Evolutionary conservation across 352 stramenopile species (phyloP).

Genomic region (Phytophthora agathidicida): DNA sequence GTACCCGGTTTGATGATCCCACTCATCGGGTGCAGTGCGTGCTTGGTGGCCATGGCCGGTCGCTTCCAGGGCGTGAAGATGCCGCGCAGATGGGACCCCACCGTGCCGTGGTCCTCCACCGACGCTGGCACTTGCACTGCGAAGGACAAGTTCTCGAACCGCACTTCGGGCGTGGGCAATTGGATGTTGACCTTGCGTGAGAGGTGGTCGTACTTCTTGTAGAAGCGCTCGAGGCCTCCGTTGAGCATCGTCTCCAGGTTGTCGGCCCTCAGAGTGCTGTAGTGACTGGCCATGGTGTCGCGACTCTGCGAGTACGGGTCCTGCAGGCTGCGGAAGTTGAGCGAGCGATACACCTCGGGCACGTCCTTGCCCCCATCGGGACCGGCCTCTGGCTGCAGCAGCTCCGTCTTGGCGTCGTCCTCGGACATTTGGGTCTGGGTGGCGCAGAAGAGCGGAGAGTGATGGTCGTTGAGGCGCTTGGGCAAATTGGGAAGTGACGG

Average conservation of each 20-base stretch:
- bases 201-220: constrained; percentile 76
- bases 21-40: constrained; percentile 68
- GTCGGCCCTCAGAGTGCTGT: constrained; percentile 63
- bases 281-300: constrained; percentile 48
- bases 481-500: too few relatives aligned
- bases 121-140: constrained; percentile 49
- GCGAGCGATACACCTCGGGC: constrained; percentile 60
- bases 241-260: constrained; percentile 69
- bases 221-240: constrained; percentile 71
- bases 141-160: constrained; percentile 74
- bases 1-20: constrained; percentile 59
- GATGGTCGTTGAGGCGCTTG: too few relatives aligned
- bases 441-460: background rate
- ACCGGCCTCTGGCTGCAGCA: constrained; percentile 34
- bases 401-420: constrained; percentile 5
- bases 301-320: constrained; percentile 62
- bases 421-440: constrained; percentile 1
- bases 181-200: constrained; percentile 63
- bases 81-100: constrained; percentile 54
- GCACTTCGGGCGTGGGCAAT: constrained; percentile 66
- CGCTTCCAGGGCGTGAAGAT: constrained; percentile 56
- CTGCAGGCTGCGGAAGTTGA: constrained; percentile 70
- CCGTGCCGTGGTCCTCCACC: constrained; percentile 46
- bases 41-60: constrained; percentile 38
- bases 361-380: constrained; percentile 34